These are phyloP conservation scores for Lentinula boryana DNA, from an alignment of 768 basidiomycete genomes.

Conservation along the genomic window DNA sequence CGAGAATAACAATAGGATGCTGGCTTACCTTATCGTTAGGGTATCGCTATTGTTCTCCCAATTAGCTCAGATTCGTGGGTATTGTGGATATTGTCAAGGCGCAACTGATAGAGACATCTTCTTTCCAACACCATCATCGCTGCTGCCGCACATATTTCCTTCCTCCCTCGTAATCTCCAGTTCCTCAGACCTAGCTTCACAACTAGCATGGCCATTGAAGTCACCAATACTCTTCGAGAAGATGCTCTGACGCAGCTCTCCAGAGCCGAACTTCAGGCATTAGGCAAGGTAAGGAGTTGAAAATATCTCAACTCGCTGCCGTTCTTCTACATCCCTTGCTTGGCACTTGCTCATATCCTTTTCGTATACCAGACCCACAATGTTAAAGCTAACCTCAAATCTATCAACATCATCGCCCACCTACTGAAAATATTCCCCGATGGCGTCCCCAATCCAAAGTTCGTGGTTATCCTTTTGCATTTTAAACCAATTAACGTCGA, in stretches of 20 bases:
- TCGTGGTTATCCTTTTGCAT: not conserved
- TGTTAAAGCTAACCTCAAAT: constrained; percentile 3
- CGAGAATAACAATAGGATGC: not conserved
- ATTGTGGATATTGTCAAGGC: not conserved
- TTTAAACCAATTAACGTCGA: not conserved
- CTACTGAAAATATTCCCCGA: constrained; percentile 3
- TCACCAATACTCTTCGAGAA: not conserved
- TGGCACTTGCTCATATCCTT: not conserved
- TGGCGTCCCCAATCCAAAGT: constrained; percentile 3
- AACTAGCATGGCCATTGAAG: not conserved
- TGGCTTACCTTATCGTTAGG: not conserved
- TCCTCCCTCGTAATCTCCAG: not conserved
- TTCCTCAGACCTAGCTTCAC: not conserved
- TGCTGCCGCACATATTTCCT: not conserved
- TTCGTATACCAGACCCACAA: not conserved
- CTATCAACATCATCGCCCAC: not conserved
- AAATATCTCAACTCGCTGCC: not conserved
- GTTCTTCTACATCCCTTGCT: not conserved
- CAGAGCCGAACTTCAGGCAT: not conserved
- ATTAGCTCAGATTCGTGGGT: not conserved
- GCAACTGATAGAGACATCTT: not conserved
- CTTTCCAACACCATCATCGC: not conserved
- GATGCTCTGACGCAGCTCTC: not conserved
- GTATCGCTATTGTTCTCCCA: not conserved
- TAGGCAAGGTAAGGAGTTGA: not conserved